phyloP scores from a whole-genome alignment of 169 alveolate species.

The Plasmodium chabaudi region DNA sequence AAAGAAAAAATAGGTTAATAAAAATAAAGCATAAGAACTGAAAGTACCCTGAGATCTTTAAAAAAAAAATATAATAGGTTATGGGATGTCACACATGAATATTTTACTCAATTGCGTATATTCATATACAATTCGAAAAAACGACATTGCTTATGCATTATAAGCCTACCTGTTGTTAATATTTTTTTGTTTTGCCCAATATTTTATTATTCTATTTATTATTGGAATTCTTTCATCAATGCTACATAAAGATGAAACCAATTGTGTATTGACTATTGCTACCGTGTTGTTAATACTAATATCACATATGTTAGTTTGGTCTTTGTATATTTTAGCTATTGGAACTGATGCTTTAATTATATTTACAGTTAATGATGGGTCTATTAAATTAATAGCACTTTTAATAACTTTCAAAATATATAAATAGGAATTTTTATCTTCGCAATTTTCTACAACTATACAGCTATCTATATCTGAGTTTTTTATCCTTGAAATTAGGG shows the following conservation, averaged over 20 bases:
- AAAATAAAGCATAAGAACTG: slow-evolving; percentile 88
- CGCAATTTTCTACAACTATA: slow-evolving; percentile 73
- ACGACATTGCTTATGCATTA: too few species aligned
- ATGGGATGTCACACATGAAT: background rate
- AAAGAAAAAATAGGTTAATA: slow-evolving; percentile 84
- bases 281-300: slow-evolving; percentile 87
- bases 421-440: slow-evolving; percentile 60
- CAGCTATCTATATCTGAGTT: slow-evolving; percentile 72
- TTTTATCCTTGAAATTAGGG: slow-evolving; percentile 47
- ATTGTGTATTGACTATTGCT: slow-evolving; percentile 85
- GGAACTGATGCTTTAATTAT: slow-evolving; percentile 86
- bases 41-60: slow-evolving; percentile 83
- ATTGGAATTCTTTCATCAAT: slow-evolving; percentile 82
- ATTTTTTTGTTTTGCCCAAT: slow-evolving; percentile 88
- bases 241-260: slow-evolving; percentile 79
- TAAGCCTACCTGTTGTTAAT: slow-evolving; percentile 85
- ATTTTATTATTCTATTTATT: slow-evolving; percentile 87
- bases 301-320: slow-evolving; percentile 83
- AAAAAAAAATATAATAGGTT: background rate
- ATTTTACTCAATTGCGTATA: background rate
- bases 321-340: slow-evolving; percentile 82
- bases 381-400: slow-evolving; percentile 62
- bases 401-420: slow-evolving; percentile 61
- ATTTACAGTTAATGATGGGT: slow-evolving; percentile 70
- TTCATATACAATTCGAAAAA: too few species aligned